A percentile compares a stretch with the other conserved stretches of the same genome.
phyloP scores from a whole-genome alignment of 2,329 filamentous ascomycete species.

The Ploettnerulaceae sp. region DNA sequence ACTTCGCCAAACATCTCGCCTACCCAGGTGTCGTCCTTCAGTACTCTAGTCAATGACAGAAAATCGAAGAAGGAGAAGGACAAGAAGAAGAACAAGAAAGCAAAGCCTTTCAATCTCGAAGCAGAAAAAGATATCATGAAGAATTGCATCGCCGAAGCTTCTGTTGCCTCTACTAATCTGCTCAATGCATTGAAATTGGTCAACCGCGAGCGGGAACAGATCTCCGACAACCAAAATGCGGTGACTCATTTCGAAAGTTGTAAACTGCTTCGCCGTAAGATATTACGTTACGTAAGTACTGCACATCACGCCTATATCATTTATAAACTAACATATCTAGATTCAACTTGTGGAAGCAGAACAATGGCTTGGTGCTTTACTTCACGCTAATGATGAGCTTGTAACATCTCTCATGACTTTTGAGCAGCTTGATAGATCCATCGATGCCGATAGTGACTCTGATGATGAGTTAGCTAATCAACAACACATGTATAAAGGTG shows the following conservation, averaged over 20 bases:
- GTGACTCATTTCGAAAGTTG: conserved; percentile 77
- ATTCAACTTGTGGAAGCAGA: conserved; percentile 90
- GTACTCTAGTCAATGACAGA: conserved; percentile 27
- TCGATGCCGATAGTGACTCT: conserved; percentile 69
- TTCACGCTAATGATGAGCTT: conserved; percentile 95
- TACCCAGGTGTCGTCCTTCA: conserved; percentile 14
- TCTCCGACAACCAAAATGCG: conserved; percentile 77
- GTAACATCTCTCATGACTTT: conserved; percentile 90
- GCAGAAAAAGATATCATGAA: conserved; percentile 85
- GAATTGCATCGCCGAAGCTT: conserved; percentile 80
- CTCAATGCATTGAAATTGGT: conserved; percentile 83
- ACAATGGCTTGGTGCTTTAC: conserved; percentile 83
- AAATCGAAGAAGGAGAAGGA: conserved; percentile 38
- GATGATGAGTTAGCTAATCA: conserved; percentile 65
- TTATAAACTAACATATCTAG: conserved; percentile 36
- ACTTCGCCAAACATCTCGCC: conserved; percentile 14
- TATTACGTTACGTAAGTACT: conserved; percentile 69
- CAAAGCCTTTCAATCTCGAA: conserved; percentile 73
- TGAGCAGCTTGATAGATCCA: conserved; percentile 84
- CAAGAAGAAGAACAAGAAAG: conserved; percentile 50
- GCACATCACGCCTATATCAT: background rate
- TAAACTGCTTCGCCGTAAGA: conserved; percentile 77
- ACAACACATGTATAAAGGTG: conserved; percentile 59
- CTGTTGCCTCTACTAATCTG: conserved; percentile 86
- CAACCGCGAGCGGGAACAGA: conserved; percentile 81